These are phyloP conservation scores for Candida tropicalis DNA, from an alignment of 1,139 yeast species.

Conservation along the genomic window DNA sequence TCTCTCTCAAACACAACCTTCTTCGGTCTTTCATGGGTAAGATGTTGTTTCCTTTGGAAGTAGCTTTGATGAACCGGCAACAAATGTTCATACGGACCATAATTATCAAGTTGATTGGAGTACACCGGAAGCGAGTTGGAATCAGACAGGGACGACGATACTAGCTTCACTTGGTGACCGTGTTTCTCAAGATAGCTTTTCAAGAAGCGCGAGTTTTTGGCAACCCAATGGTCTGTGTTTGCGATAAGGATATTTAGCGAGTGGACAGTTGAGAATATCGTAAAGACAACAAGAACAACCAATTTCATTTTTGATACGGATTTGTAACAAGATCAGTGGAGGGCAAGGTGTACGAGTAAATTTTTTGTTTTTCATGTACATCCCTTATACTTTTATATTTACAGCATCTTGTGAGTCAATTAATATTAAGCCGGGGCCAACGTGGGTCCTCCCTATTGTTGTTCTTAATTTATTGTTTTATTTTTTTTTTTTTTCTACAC, in stretches of 20 bases:
- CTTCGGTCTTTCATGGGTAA: slow-evolving; percentile 24
- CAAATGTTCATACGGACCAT: slow-evolving; percentile 41
- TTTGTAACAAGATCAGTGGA: too few relatives aligned
- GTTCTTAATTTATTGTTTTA: too few relatives aligned
- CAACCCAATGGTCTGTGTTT: slow-evolving; percentile 45
- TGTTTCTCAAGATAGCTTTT: slow-evolving; percentile 27
- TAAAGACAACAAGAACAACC: background rate
- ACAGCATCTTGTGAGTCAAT: background rate
- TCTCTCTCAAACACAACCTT: slow-evolving; percentile 18
- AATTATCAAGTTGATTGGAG: slow-evolving; percentile 10
- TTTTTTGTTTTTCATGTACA: too few relatives aligned
- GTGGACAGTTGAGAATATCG: slow-evolving; percentile 7
- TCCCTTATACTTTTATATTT: too few relatives aligned
- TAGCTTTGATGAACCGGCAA: slow-evolving; percentile 35
- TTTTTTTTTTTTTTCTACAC: too few relatives aligned
- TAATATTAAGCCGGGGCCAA: background rate
- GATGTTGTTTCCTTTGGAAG: slow-evolving; percentile 19
- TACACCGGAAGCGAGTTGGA: slow-evolving; percentile 3
- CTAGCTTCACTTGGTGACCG: slow-evolving; percentile 32
- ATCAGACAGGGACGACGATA: slow-evolving; percentile 34
- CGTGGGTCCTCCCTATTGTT: background rate
- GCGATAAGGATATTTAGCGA: slow-evolving; percentile 34
- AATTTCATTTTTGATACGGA: background rate
- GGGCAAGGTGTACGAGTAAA: too few relatives aligned
- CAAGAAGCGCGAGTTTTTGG: slow-evolving; percentile 34